A percentile compares a stretch with the other conserved stretches of the same genome.
phyloP scores from a whole-genome alignment of 73 alveolate species.

The Paramecium biaurelia region DNA sequence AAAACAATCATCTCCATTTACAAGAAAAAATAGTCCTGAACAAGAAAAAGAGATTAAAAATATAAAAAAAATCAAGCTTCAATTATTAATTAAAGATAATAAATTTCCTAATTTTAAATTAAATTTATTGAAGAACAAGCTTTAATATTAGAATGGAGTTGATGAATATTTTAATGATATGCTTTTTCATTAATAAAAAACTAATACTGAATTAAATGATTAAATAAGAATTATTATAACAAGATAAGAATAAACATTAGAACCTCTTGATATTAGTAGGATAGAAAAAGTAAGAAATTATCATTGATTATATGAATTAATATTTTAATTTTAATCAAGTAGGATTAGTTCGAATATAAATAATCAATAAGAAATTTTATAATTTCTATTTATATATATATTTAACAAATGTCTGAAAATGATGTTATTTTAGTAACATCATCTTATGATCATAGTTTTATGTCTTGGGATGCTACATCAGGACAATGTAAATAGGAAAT shows the following conservation, averaged over 20 bases:
- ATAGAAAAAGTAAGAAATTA: neutral
- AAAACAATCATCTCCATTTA: neutral
- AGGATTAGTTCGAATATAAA: neutral
- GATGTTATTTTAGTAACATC: slow-evolving; percentile 53
- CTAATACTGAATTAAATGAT: neutral
- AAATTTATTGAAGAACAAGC: neutral
- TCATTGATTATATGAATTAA: neutral
- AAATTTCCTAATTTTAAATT: neutral
- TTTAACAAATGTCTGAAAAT: slow-evolving; percentile 31
- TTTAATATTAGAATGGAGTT: neutral
- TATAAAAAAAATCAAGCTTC: neutral
- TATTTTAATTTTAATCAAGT: neutral
- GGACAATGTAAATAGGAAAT: neutral
- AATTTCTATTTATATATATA: too few relatives aligned
- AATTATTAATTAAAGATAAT: neutral
- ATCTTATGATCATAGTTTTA: slow-evolving; percentile 52
- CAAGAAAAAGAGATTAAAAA: neutral
- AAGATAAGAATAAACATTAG: neutral
- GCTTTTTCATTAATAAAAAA: neutral
- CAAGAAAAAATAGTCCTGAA: neutral
- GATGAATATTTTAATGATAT: neutral
- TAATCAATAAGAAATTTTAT: too few relatives aligned
- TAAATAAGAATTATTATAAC: neutral
- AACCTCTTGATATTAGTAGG: neutral
- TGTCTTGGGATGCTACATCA: slow-evolving; percentile 40